These are phyloP conservation scores for Chaetomiaceae sp. DNA, from an alignment of 2,329 filamentous ascomycete genomes.

Conservation along the genomic window DNA sequence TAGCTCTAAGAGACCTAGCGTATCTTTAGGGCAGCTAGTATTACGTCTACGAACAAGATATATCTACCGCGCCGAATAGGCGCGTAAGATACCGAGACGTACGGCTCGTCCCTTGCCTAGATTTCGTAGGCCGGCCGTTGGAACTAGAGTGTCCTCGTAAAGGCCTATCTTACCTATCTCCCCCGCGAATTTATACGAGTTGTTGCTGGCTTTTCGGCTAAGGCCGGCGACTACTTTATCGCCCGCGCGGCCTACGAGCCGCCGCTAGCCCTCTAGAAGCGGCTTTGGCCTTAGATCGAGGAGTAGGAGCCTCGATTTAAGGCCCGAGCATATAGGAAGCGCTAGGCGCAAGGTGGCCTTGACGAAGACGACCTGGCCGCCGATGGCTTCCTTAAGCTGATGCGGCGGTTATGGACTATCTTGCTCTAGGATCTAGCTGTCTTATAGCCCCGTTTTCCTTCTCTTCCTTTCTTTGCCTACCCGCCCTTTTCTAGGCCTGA, in stretches of 20 bases:
- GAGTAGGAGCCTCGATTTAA: slow-evolving; percentile 8
- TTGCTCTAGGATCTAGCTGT: not conserved
- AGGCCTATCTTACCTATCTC: slow-evolving; percentile 1
- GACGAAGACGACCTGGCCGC: slow-evolving; percentile 12
- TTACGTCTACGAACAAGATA: not conserved
- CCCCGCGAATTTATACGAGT: not conserved
- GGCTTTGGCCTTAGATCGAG: slow-evolving; percentile 3
- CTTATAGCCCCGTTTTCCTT: not conserved
- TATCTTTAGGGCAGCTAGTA: not conserved
- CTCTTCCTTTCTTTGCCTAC: not conserved
- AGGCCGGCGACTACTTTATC: not conserved
- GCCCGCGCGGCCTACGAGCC: not conserved
- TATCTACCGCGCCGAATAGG: not conserved
- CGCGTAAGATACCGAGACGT: not conserved
- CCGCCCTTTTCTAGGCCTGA: not conserved
- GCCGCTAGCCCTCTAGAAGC: not conserved
- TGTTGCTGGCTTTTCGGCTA: not conserved
- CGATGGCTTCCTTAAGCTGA: not conserved
- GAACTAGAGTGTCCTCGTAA: slow-evolving; percentile 1
- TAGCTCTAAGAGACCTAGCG: not conserved
- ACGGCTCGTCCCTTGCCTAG: not conserved
- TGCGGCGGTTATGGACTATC: not conserved
- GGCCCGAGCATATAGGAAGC: not conserved
- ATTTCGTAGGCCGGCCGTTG: slow-evolving; percentile 4
- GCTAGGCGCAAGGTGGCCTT: slow-evolving; percentile 3